Conservation (phyloP, 2,329 filamentous ascomycete species). For the Aspergillus unguis region DNA sequence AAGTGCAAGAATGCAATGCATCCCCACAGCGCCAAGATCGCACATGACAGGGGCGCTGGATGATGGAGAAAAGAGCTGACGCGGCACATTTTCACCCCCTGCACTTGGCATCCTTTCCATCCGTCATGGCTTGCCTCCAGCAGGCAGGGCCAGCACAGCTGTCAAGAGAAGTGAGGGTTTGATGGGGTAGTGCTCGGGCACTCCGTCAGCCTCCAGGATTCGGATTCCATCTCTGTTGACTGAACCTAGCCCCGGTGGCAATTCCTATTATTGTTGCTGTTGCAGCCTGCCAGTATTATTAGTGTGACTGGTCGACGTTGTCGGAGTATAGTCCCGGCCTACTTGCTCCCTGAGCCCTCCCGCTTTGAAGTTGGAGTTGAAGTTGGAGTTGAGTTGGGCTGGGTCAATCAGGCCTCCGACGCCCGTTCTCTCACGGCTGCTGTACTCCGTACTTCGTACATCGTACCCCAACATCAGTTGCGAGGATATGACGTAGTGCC, state of each 20-base stretch:
- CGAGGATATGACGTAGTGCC: not conserved
- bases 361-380: not conserved
- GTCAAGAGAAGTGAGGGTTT: no score
- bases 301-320: not conserved
- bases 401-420: no score
- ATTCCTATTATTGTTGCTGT: not conserved
- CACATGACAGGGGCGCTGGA: slow-evolving; percentile 20
- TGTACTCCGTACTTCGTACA: not conserved
- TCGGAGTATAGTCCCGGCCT: not conserved
- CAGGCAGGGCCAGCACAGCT: no score
- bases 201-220: no score
- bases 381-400: not conserved
- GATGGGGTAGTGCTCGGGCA: no score
- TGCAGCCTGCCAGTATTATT: not conserved
- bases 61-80: slow-evolving; percentile 23
- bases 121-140: no score
- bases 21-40: slow-evolving; percentile 21
- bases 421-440: no score
- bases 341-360: not conserved
- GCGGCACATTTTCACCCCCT: slow-evolving; percentile 18
- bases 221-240: no score
- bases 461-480: not conserved
- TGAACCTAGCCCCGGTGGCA: not conserved
- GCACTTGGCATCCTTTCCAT: slow-evolving; percentile 14
- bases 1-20: not conserved